These are phyloP conservation scores for Phytophthora ohioensis DNA, from an alignment of 352 stramenopile genomes.

Conservation along the genomic window DNA sequence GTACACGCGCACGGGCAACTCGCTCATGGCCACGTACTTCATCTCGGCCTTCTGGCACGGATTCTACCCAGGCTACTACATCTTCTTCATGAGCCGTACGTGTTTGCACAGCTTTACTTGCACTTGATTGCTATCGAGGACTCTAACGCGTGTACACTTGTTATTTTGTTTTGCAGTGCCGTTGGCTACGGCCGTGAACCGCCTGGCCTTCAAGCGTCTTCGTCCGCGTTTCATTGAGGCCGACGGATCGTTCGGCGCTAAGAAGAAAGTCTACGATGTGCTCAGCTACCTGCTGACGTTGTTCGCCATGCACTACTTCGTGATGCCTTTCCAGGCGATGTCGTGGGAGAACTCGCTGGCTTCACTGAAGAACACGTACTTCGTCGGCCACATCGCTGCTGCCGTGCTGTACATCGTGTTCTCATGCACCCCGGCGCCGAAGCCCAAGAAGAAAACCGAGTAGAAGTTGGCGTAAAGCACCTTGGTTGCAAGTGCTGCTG, in stretches of 20 bases:
- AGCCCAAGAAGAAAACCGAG: slow-evolving; percentile 64
- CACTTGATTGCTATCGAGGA: neutral
- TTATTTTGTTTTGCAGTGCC: slow-evolving; percentile 47
- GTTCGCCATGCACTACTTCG: slow-evolving; percentile 73
- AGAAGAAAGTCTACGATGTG: slow-evolving; percentile 76
- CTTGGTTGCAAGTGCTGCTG: slow-evolving; percentile 21
- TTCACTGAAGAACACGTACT: slow-evolving; percentile 76
- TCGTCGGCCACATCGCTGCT: slow-evolving; percentile 70
- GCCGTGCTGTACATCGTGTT: slow-evolving; percentile 77
- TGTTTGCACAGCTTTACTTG: slow-evolving; percentile 8
- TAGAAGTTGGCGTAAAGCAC: slow-evolving; percentile 34
- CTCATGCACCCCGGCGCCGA: slow-evolving; percentile 65
- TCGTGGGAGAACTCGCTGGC: slow-evolving; percentile 74
- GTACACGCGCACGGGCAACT: slow-evolving; percentile 95
- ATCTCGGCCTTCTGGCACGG: slow-evolving; percentile 98
- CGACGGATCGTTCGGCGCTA: slow-evolving; percentile 54
- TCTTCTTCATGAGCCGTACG: slow-evolving; percentile 93
- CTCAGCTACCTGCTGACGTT: slow-evolving; percentile 56
- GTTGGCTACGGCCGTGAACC: slow-evolving; percentile 74
- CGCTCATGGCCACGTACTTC: slow-evolving; percentile 94
- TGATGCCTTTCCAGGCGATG: slow-evolving; percentile 79
- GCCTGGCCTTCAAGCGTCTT: slow-evolving; percentile 67
- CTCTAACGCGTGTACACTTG: neutral
- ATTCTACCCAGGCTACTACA: slow-evolving; percentile 98
- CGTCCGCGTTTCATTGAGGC: slow-evolving; percentile 72